Conservation (phyloP, 495 filamentous ascomycete species). For the Hypomontagnella submonticulosa region DNA sequence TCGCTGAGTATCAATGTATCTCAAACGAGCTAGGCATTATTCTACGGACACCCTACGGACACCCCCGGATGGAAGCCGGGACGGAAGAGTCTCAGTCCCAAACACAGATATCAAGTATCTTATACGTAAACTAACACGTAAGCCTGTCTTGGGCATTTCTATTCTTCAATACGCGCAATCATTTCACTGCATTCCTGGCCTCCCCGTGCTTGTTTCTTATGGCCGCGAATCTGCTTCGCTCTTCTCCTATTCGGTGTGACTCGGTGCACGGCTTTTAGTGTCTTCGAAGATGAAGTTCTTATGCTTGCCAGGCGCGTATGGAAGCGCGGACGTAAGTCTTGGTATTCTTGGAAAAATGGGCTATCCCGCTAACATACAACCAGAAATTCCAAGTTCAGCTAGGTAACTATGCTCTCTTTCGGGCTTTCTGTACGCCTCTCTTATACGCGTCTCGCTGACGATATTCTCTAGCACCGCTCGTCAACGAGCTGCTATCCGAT, state of each 20-base stretch:
- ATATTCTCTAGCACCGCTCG: slow-evolving; percentile 53
- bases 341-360: slow-evolving; percentile 5
- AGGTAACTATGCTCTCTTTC: slow-evolving; percentile 43
- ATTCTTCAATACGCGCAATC: slow-evolving; percentile 36
- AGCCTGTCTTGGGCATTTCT: slow-evolving; percentile 18
- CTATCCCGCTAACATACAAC: slow-evolving; percentile 34
- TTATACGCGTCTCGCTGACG: slow-evolving; percentile 17
- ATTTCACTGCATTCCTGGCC: slow-evolving; percentile 35
- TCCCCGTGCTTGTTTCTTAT: slow-evolving; percentile 37
- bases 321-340: slow-evolving; percentile 61
- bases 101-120: slow-evolving; percentile 42
- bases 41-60: slow-evolving; percentile 32
- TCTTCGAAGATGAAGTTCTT: slow-evolving; percentile 53
- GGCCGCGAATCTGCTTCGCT: slow-evolving; percentile 29
- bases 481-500: slow-evolving; percentile 59
- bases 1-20: slow-evolving; percentile 33
- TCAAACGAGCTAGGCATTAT: slow-evolving; percentile 26
- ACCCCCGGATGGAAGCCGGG: slow-evolving; percentile 27
- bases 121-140: slow-evolving; percentile 44
- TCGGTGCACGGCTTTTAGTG: slow-evolving; percentile 32
- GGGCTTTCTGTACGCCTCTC: slow-evolving; percentile 5
- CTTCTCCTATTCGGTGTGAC: slow-evolving; percentile 29
- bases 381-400: slow-evolving; percentile 66
- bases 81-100: slow-evolving; percentile 37
- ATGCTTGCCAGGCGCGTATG: slow-evolving; percentile 60